Conservation (phyloP, 1,284 basidiomycete species). For the Tilletia walkeri region DNA sequence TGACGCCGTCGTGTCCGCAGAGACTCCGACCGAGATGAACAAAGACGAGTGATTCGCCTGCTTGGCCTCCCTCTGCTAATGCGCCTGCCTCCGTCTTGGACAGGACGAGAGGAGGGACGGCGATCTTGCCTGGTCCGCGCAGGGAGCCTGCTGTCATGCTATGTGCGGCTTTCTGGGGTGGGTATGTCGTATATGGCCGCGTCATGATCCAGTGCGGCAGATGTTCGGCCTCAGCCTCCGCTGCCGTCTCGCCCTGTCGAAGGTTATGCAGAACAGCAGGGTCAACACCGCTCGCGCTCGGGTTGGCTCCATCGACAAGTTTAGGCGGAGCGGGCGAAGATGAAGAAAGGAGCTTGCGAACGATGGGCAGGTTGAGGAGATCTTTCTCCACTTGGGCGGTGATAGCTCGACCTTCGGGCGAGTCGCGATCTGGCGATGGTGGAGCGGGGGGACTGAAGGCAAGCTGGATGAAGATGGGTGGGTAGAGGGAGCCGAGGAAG, state of each 20-base stretch:
- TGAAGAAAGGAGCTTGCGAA: slow-evolving; percentile 47
- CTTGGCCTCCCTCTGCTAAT: slow-evolving; percentile 33
- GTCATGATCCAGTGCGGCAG: slow-evolving; percentile 45
- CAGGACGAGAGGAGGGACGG: slow-evolving; percentile 43
- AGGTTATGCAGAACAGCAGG: slow-evolving; percentile 26
- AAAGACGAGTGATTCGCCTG: slow-evolving; percentile 59
- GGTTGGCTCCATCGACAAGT: slow-evolving; percentile 18
- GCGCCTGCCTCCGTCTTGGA: slow-evolving; percentile 48
- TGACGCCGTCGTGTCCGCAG: slow-evolving; percentile 85
- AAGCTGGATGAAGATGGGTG: slow-evolving; percentile 65
- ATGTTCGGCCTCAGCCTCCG: slow-evolving; percentile 19
- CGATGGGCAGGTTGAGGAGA: slow-evolving; percentile 66
- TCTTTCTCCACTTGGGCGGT: slow-evolving; percentile 67
- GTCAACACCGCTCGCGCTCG: slow-evolving; percentile 25
- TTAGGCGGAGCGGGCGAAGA: slow-evolving; percentile 24
- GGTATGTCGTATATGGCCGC: slow-evolving; percentile 70
- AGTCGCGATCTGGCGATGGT: slow-evolving; percentile 65
- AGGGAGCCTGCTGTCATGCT: slow-evolving; percentile 80
- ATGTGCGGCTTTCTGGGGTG: slow-evolving; percentile 71
- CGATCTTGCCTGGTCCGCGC: slow-evolving; percentile 65
- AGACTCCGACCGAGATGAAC: slow-evolving; percentile 79
- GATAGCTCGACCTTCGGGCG: slow-evolving; percentile 66
- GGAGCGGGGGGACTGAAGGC: slow-evolving; percentile 72
- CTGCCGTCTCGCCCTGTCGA: slow-evolving; percentile 24
- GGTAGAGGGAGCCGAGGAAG: slow-evolving; percentile 66